These are phyloP conservation scores for Fusarium sp. DNA, from an alignment of 2,329 filamentous ascomycete species.

Conservation along the genomic window DNA sequence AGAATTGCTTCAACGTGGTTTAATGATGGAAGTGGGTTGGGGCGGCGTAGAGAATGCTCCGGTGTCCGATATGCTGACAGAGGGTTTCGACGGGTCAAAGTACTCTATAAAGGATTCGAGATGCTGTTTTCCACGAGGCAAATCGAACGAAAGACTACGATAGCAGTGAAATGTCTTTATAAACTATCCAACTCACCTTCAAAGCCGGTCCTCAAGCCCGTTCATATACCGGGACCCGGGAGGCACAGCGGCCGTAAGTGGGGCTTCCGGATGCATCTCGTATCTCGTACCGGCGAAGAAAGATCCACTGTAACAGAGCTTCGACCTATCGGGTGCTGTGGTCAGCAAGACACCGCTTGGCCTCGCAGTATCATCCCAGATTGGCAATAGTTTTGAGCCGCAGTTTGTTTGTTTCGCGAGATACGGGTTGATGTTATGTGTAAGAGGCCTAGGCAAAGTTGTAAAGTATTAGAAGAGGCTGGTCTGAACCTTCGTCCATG, in stretches of 20 bases:
- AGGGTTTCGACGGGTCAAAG: neutral
- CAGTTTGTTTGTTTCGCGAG: neutral
- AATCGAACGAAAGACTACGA: neutral
- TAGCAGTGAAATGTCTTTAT: neutral
- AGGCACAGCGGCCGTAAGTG: slow-evolving; percentile 25
- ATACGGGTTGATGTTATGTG: neutral
- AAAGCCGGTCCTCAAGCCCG: neutral
- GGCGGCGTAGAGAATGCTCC: slow-evolving; percentile 21
- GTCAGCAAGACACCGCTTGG: neutral
- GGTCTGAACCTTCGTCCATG: neutral
- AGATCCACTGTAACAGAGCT: slow-evolving; percentile 2
- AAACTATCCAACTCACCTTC: neutral
- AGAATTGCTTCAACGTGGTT: no score
- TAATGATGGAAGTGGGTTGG: no score
- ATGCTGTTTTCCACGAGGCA: neutral
- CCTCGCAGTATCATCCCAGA: slow-evolving; percentile 38
- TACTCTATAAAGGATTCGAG: no score
- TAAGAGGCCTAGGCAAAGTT: neutral
- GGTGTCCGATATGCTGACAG: slow-evolving; percentile 26
- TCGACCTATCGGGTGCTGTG: slow-evolving; percentile 12
- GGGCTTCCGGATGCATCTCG: slow-evolving; percentile 26
- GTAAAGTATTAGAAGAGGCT: neutral
- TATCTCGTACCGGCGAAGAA: slow-evolving; percentile 37
- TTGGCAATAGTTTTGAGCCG: slow-evolving; percentile 1
- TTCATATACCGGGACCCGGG: slow-evolving; percentile 16